Base-by-base conservation (phyloP, 2,329 filamentous ascomycete species). In the Penicillium brevicompactum region DNA sequence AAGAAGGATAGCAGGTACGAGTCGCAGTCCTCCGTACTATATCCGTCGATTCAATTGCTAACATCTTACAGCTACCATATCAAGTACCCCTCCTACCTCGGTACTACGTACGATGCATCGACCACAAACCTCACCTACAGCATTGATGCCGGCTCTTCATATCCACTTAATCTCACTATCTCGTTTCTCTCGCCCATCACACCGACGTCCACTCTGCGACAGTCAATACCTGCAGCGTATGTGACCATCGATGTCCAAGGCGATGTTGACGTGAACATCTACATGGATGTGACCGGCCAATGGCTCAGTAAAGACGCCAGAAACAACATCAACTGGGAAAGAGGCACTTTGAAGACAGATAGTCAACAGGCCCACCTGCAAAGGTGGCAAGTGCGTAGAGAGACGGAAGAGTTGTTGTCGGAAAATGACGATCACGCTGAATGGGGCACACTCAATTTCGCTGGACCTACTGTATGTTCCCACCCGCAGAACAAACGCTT, bases 401-500 rank as follows among this genome's bases (percentile, higher is more conserved):
- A 75, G 48, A 70, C 64, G 3, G 84, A 93, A 71, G 79, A 88
- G 69, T 78, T 90, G n/a, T 83, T 94, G 51, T 90, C 88, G 1
- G 91, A 95, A 71, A 82, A 82, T 52, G 75, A 75, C 42, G 91
- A 95, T 65, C 87, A 87, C 42, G 84, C 88, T 1, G 91, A 95
- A 82, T 95, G 91, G 91, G 91, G 91, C 4, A 88, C 86, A 27
- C 73, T 95, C 54, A 84, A 90, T 72, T 91, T 95, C 69, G 88
- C 88, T 21, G 90, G 81, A 1, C 89, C 91, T 21, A 76, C 80
- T 42, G 77, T 80, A 65, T 60, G 71, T 69, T 32, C 21, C 44
- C 5, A 3, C 18, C 44, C 16, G n/a, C 37, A 22, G 27, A 37
- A 32, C 9, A 22, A 24, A n/a, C 41, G 6, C 14, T n/a, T 10